Base-by-base conservation (phyloP, 495 filamentous ascomycete species). In the Penicillium turbatum region DNA sequence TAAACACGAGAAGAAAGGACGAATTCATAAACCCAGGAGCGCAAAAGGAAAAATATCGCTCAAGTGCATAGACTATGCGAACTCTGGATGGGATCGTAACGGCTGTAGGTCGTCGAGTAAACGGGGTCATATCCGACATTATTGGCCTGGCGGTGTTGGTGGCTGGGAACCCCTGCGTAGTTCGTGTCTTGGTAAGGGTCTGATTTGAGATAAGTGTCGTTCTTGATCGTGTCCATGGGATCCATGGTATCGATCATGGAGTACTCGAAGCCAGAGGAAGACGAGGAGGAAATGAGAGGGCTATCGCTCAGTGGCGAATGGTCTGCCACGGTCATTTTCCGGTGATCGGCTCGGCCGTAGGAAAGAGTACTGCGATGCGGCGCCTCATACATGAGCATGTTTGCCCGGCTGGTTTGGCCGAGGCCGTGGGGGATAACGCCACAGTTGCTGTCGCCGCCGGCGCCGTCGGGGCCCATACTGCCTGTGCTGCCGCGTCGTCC, bases 401-500 rank as follows among this genome's bases (percentile, higher is more conserved):
- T 69, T 49, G 70, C 67, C 29, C 63, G 71, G 35, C 68, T 47
- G 38, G 63, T 48, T 41, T 67, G 69, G 36, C 69, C 64, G 42
- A 74, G 60, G 24, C 64, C 67, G 13, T 67, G 70, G n/a, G 68
- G 63, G 27, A 72, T 53, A 2, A 63, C 44, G 9, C 59, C 60
- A 15, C 67, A 64, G 32, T 57, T 62, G 27, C 62, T 63, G 45
- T 75, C 72, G 26, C 71, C 73, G 30, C 61, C 65, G n/a, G 71
- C 69, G 15, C 85, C 82, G 6, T 85, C 85, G 2, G 85, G 84
- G n/a, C 84, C 85, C 68, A 85, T 87, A 64, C 84, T 88, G 0
- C 85, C 79, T 4, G 80, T 77, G 62, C 85, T 89, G 30, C 85
- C 82, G 15, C 89, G 79, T 47, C 89, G 79, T 49, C 90, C 88